A percentile compares a stretch with the other conserved stretches of the same genome.
Conservation (phyloP, 139 green algal species). For the Picochlorum costavermella region DNA sequence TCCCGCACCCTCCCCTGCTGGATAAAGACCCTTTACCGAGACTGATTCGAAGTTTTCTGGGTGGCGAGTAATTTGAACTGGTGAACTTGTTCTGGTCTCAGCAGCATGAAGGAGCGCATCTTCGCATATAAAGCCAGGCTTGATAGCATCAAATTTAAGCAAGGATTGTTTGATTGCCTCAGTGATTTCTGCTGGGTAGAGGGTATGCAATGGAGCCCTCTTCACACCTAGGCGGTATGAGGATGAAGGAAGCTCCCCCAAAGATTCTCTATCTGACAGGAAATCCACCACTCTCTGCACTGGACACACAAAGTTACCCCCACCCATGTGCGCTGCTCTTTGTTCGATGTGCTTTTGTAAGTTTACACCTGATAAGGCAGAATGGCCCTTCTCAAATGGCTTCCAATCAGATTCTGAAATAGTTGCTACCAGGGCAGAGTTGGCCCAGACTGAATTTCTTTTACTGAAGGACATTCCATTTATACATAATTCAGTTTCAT, state of each 20-base stretch:
- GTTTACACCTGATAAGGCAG: conserved; percentile 49
- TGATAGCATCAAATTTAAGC: conserved; percentile 35
- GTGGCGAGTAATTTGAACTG: conserved; percentile 38
- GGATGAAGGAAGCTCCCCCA: conserved; percentile 38
- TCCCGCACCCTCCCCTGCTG: conserved; percentile 70
- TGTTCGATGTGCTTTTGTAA: conserved; percentile 46
- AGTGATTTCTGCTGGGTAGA: conserved; percentile 58
- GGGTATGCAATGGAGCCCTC: conserved; percentile 41
- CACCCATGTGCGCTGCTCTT: conserved; percentile 47
- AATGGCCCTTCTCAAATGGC: conserved; percentile 32
- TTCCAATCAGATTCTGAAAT: conserved; percentile 54
- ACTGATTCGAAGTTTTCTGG: conserved; percentile 27
- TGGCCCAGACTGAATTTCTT: conserved; percentile 62
- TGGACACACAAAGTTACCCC: conserved; percentile 54
- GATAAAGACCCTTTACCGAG: conserved; percentile 53
- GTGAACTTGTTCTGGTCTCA: conserved; percentile 70
- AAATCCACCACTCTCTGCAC: conserved; percentile 73
- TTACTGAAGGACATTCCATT: conserved; percentile 82
- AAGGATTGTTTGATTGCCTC: conserved; percentile 46
- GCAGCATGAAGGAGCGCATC: conserved; percentile 56
- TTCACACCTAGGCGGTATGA: conserved; percentile 70
- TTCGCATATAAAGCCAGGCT: conserved; percentile 45
- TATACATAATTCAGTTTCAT: conserved; percentile 64
- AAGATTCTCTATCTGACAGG: conserved; percentile 26
- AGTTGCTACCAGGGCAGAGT: conserved; percentile 62